phyloP scores from a whole-genome alignment of 345 rosid genomes.

The Camelina neglecta region DNA sequence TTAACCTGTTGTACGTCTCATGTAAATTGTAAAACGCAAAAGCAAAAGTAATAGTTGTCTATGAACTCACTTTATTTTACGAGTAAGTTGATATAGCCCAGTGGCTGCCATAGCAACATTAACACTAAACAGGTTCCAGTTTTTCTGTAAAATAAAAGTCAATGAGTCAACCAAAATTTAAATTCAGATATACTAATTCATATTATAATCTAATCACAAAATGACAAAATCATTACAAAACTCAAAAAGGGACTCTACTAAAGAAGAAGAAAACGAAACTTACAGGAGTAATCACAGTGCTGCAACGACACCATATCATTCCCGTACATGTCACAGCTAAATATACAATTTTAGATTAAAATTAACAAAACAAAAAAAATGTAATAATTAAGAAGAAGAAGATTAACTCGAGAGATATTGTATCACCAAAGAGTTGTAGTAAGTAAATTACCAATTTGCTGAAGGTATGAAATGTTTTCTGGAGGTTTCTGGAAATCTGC shows the following conservation, averaged over 20 bases:
- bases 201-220: background rate
- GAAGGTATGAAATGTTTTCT: slow-evolving; percentile 56
- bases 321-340: slow-evolving; percentile 81
- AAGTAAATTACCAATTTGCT: slow-evolving; percentile 43
- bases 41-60: background rate
- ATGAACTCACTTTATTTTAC: slow-evolving; percentile 70
- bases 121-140: slow-evolving; percentile 90
- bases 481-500: slow-evolving; percentile 58
- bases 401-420: background rate
- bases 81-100: slow-evolving; percentile 79
- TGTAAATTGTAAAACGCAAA: background rate
- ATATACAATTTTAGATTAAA: background rate
- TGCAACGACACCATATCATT: slow-evolving; percentile 75
- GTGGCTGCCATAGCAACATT: slow-evolving; percentile 87
- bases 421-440: background rate
- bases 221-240: background rate
- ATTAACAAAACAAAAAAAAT: background rate
- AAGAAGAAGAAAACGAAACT: slow-evolving; percentile 41
- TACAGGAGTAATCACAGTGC: slow-evolving; percentile 80
- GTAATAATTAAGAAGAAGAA: background rate
- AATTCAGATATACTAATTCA: too few species aligned
- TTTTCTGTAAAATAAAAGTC: slow-evolving; percentile 57
- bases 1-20: too few species aligned
- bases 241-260: background rate
- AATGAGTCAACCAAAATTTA: background rate